Base-by-base conservation (phyloP, 257 asterid species). In the Cinchona pubescens region DNA sequence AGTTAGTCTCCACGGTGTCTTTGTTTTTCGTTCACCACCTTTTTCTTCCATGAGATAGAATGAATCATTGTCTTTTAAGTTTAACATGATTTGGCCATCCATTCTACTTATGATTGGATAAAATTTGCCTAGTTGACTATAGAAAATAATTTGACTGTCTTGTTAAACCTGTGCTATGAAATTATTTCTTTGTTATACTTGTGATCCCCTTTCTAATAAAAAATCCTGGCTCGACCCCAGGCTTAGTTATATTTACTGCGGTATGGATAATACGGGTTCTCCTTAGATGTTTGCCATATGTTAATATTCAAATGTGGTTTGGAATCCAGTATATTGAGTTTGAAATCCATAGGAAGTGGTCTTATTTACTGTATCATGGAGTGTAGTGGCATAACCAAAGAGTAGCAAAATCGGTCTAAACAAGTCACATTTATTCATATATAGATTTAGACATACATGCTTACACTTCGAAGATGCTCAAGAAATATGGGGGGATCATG, bases 1-100 rank as follows among this genome's bases (percentile, higher is more conserved):
- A 85, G 99, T 95, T 83, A 83, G 76, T 81, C 75, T 75, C 73
- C 35, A n/a, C 56, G 53, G 15, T 45, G 7, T 56, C 48, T 75
- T 51, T 45, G 16, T 79, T 71, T 18, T 61, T 37, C 48, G 40
- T 53, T 61, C 53, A 62, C 65, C 58, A 43, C 49, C 32, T 64
- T 35, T 72, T 75, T n/a, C 69, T 43, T 51, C 60, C 64, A 25
- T 42, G 2, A 32, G 66, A 1, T 14, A 55, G 72, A 35, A 23
- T 48, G 43, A 48, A 19, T 18, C 15, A 0, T 23, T 7, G 19
- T 25, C 51, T 23, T 11, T 9, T 38, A 1, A 42, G 2, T 7
- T 34, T 43, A 42, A 23, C 11, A 43, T 42, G 37, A 46, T 67
- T 38, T 66, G 49, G 7, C 51, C 35, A 5, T 7, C 15, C 37